These are phyloP conservation scores for Acacia crassicarpa DNA, from an alignment of 306 rosid genomes.

Conservation along the genomic window DNA sequence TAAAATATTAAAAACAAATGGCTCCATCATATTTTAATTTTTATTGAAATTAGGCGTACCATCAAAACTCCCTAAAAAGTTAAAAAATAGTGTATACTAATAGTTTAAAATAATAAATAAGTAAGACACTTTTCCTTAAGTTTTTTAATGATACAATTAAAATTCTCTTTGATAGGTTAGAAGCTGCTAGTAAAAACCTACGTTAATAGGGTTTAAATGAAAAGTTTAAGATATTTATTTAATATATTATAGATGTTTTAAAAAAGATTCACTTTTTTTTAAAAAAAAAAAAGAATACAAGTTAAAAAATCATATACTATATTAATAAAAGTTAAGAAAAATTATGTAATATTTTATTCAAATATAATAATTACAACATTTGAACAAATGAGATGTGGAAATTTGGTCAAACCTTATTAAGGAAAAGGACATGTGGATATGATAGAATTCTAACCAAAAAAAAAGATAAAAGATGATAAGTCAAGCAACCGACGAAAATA, in stretches of 20 bases:
- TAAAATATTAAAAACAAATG: neutral
- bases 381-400: constrained; percentile 18
- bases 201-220: neutral
- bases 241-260: neutral
- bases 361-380: neutral
- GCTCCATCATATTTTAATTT: neutral
- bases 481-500: constrained; percentile 50
- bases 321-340: neutral
- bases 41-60: neutral
- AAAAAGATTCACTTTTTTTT: too few species aligned
- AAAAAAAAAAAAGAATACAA: too few species aligned
- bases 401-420: constrained; percentile 45
- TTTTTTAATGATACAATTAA: neutral
- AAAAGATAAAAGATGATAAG: constrained; percentile 37
- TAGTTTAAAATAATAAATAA: neutral
- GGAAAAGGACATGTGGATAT: constrained; percentile 38
- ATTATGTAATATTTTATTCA: neutral
- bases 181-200: neutral
- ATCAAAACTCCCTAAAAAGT: neutral
- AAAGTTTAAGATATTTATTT: neutral
- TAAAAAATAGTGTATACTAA: neutral
- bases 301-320: too few species aligned
- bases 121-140: neutral
- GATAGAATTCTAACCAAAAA: constrained; percentile 1
- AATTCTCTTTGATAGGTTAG: too few species aligned